Base-by-base conservation (phyloP, 768 basidiomycete genomes). In the Tremella mesenterica region DNA sequence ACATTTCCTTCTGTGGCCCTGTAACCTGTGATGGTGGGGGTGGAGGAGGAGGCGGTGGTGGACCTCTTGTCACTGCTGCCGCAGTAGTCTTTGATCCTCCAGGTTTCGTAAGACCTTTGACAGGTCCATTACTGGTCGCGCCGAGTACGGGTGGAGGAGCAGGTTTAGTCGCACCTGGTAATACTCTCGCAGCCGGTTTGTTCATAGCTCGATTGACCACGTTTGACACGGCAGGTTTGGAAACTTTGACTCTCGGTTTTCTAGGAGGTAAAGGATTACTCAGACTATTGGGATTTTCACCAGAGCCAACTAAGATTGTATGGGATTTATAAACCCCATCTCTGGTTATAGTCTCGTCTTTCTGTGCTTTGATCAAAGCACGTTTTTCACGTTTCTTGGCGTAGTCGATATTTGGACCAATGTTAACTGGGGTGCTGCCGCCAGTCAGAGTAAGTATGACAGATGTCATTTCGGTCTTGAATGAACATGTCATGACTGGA, bases 371-470 rank as follows among this genome's bases (percentile, higher is more conserved):
- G 74, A 99, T 88, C 49, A 81, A 78, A 3, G 85, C 83, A 67
- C 83, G 83, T 76, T 97, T 99, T 59, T 92, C 92, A 75, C 90
- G 97, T 81, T 99, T 99, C 80, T 99, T 97, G 36, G 79, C 78
- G 72, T 96, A 97, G 52, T 87, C 82, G 55, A 96, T 75, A 7
- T 79, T 80, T 16, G 91, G 85, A 0, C 80, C 81, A 58, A 96
- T 81, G 45, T 81, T 70, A 31, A 97, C 75, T 58, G 76, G 83
- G 50, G 89, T 81, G 56, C 81, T 82, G 1, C 83, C 86, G 63
- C 84, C 83, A 0, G 89, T 91, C 45, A 88, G 74, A 49, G 84
- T 84, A 52, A 92, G 76, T 29, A 99, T 79, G 63, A 85, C 83
- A 16, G 88, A 81, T 14, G 83, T 79, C 48, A 99, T 78, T 69